Evolutionary conservation across 1,284 basidiomycete genomes (phyloP), one percentile per base, ranked within the genome.

Genomic region (Abortiporus biennis): DNA sequence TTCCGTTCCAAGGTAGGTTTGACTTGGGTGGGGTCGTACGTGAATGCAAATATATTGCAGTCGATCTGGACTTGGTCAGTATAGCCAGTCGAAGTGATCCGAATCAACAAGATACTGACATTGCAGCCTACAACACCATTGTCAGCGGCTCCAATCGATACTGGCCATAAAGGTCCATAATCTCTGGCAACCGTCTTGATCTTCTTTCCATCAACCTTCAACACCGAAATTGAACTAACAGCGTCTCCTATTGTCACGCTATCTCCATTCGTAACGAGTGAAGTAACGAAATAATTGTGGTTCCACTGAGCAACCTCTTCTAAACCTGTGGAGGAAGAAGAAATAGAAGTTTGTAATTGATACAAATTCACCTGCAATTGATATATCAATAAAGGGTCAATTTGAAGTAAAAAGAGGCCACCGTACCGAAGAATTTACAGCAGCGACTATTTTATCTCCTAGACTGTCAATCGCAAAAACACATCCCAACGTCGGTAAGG

Each of bases 281-380:
- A 83, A n/a, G 72, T 78, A 8, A 92, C 77, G 42, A 89, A 55
- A 60, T 92, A 92, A 44, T 85, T 89, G 53, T 88, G 86, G 47
- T 86, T 79, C 79, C 87, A 92, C 27, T 74, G 67, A 0, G 74
- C 64, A 6, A 78, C 52, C 36, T 71, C 66, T 29, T n/a, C n/a
- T n/a, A n/a, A n/a, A n/a, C n/a, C 64, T 54, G 15, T 89, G 56
- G 1, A 54, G 37, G 17, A 50, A 36, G 2, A 40, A 36, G 47
- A 54, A 34, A 63, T 59, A 13, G 57, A 61, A 27, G 48, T 47
- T 8, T 47, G 36, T 8, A 41, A 40, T 6, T 36, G 65, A 23
- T 79, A 59, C 41, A 70, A 73, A 16, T 75, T 54, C 29, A 75
- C 58, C 44, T 85, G 64, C 72, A 76, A 40, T 17, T 3, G 8